Conservation (phyloP, 2,329 filamentous ascomycete species). For the Bipolaris victoriae region DNA sequence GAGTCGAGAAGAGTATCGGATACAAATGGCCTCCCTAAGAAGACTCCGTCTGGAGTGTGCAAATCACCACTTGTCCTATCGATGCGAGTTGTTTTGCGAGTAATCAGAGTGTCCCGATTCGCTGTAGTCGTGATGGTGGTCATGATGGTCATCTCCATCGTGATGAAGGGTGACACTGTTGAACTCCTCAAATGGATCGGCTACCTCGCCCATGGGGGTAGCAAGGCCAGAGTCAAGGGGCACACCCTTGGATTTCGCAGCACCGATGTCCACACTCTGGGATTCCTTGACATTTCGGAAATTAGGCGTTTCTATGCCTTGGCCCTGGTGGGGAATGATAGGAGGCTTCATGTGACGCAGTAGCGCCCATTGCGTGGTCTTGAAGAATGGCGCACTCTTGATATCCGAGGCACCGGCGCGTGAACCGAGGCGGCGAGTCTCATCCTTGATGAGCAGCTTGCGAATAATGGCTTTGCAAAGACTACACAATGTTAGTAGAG, state of each 20-base stretch:
- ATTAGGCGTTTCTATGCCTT: conserved; percentile 91
- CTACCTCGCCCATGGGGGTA: conserved; percentile 80
- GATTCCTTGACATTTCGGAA: conserved; percentile 98
- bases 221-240: conserved; percentile 84
- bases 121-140: conserved; percentile 46
- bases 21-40: conserved; percentile 28
- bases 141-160: conserved; percentile 78
- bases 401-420: conserved; percentile 96
- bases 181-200: conserved; percentile 97
- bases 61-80: conserved; percentile 16
- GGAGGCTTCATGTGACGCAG: conserved; percentile 98
- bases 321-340: conserved; percentile 89
- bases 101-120: conserved; percentile 30
- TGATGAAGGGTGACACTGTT: conserved; percentile 98
- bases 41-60: background rate
- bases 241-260: conserved; percentile 70
- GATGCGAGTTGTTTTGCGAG: conserved; percentile 33
- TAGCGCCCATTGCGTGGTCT: conserved; percentile 93
- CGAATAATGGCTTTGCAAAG: conserved; percentile 96
- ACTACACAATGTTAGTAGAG: conserved; percentile 58
- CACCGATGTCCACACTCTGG: conserved; percentile 82
- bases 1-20: conserved; percentile 30
- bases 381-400: conserved; percentile 95
- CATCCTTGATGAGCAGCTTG: conserved; percentile 97
- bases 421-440: conserved; percentile 89